Conservation (phyloP, 116 monocot species). For the Thalassia testudinum region DNA sequence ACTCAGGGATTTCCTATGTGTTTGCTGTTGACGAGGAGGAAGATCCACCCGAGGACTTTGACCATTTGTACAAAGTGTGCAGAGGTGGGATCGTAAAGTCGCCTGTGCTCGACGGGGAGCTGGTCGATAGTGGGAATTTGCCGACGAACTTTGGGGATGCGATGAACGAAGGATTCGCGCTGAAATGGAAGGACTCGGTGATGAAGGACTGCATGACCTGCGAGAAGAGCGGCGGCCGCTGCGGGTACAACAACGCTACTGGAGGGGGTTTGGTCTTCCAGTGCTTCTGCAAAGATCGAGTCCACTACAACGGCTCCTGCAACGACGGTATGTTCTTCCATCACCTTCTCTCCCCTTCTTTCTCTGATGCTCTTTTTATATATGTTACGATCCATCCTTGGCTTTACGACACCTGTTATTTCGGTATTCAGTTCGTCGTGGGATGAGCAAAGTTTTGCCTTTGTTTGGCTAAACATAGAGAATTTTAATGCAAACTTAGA, state of each 20-base stretch:
- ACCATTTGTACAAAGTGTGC: neutral
- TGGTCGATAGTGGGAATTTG: neutral
- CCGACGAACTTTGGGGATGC: neutral
- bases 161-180: constrained; percentile 2
- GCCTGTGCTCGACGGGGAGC: neutral
- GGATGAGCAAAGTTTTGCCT: too few relatives aligned
- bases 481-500: too few relatives aligned
- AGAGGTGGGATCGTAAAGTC: neutral
- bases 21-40: neutral
- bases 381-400: too few relatives aligned
- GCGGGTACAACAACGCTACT: neutral
- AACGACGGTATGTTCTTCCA: neutral
- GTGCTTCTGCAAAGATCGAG: constrained; percentile 4
- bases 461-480: too few relatives aligned
- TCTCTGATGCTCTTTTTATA: too few relatives aligned
- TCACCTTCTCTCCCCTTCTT: too few relatives aligned
- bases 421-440: too few relatives aligned
- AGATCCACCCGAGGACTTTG: neutral
- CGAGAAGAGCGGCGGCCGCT: constrained; percentile 6
- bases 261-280: neutral
- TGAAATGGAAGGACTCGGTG: constrained; percentile 1
- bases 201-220: neutral
- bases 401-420: too few relatives aligned
- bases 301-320: neutral
- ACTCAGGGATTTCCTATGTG: neutral